phyloP scores from a whole-genome alignment of 495 filamentous ascomycete species.

The Talaromyces liani region DNA sequence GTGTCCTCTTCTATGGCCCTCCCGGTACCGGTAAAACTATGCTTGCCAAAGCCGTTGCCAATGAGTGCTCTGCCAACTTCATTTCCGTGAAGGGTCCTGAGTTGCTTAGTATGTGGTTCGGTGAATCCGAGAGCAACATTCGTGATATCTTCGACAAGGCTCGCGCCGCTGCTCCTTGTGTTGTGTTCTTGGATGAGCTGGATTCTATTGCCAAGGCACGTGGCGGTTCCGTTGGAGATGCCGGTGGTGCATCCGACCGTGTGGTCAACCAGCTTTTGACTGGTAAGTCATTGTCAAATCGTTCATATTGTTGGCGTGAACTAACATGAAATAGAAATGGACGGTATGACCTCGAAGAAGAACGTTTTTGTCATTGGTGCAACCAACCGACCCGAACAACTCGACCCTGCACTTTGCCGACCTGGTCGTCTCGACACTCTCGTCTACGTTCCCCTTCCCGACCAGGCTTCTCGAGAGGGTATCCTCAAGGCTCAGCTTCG shows the following conservation, averaged over 20 bases:
- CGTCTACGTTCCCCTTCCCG: conserved; percentile 94
- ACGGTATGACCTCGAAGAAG: conserved; percentile 99
- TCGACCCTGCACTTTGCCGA: conserved; percentile 95
- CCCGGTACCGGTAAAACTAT: conserved; percentile 99
- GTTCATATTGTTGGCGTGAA: not conserved
- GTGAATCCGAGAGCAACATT: conserved; percentile 99
- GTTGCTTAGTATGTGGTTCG: conserved; percentile 99
- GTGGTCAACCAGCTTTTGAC: conserved; percentile 99
- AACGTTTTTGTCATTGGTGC: conserved; percentile 99
- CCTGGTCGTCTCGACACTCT: conserved; percentile 97
- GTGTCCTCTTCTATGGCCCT: conserved; percentile 97
- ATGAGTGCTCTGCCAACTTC: conserved; percentile 98
- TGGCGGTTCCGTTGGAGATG: conserved; percentile 95
- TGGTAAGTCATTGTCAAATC: conserved; percentile 49
- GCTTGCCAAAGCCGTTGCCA: conserved; percentile 98
- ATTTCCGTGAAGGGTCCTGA: conserved; percentile 99
- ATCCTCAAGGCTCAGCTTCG: conserved; percentile 96
- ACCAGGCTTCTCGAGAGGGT: conserved; percentile 74
- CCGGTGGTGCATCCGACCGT: conserved; percentile 96
- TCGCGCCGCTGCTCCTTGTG: conserved; percentile 93
- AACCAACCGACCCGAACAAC: conserved; percentile 96
- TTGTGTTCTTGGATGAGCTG: conserved; percentile 97
- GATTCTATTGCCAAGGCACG: conserved; percentile 99
- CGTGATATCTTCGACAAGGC: conserved; percentile 99
- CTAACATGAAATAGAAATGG: conserved; percentile 77